A percentile compares a stretch with the other conserved stretches of the same genome.
Conservation (phyloP, 2,329 filamentous ascomycete genomes). For the Polychaeton citri region DNA sequence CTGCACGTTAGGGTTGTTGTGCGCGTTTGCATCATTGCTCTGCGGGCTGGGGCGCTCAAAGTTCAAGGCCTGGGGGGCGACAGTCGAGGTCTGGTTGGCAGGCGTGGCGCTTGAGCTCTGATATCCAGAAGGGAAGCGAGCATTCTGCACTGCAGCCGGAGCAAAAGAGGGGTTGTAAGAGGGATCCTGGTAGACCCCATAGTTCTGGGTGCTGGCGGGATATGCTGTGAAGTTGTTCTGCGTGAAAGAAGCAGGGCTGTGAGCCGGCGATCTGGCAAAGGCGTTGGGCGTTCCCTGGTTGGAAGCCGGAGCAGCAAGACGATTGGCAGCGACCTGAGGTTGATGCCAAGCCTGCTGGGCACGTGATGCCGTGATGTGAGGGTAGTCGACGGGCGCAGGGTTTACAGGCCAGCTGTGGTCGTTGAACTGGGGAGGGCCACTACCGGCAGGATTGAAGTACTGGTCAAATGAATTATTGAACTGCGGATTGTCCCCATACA, state of each 20-base stretch:
- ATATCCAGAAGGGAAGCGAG: constrained; percentile 3
- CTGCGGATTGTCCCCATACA: constrained; percentile 10
- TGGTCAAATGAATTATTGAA: constrained; percentile 1
- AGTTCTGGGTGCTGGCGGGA: constrained; percentile 7
- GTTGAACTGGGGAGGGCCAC: constrained; percentile 5
- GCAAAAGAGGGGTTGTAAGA: constrained; percentile 13
- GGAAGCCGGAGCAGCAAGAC: constrained; percentile 4
- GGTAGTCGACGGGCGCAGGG: constrained; percentile 10
- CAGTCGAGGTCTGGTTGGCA: not conserved
- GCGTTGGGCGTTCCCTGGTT: constrained; percentile 11
- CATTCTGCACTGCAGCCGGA: constrained; percentile 19
- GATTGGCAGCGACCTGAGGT: not conserved
- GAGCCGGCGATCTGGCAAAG: constrained; percentile 7
- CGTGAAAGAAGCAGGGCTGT: constrained; percentile 2
- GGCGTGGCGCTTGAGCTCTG: not conserved
- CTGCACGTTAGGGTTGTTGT: not conserved
- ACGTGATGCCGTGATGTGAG: constrained; percentile 15
- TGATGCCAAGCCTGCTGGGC: constrained; percentile 4
- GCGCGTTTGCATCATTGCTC: not conserved
- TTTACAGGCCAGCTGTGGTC: constrained; percentile 21
- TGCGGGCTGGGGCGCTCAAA: not conserved
- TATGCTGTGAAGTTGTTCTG: constrained; percentile 2
- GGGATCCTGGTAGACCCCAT: constrained; percentile 5
- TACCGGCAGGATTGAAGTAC: not conserved
- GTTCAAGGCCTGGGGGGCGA: not conserved